Evolutionary conservation across 1,284 basidiomycete genomes (phyloP), one percentile per base, ranked within the genome.

Genomic region (Moniliella sp.): DNA sequence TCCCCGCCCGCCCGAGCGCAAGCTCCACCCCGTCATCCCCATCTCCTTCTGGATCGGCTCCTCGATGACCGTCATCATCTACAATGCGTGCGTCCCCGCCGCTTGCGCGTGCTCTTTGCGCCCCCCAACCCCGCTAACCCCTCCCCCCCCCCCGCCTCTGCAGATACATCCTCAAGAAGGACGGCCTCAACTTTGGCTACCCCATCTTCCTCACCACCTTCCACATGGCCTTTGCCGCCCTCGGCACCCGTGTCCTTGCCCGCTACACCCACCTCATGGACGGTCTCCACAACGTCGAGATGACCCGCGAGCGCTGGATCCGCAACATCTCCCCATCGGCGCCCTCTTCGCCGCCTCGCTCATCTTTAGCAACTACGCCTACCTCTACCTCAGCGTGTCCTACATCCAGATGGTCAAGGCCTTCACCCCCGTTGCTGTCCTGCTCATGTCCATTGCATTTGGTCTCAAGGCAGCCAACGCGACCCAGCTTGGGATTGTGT

Each of bases 381-480:
- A 93, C 62, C 74, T 93, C 19, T 76, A 82, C 41, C 72, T 94
- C 35, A 76, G 73, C 42, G 80, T 93, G 16, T 74, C 79, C 1
- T 93, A 86, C 64, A 91, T 93, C 46, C 86, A 93, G 62, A 94
- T 94, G 86, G 76, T 93, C 65, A 91, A 91, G 73, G 88, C 86
- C 5, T 94, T 94, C 66, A 80, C 71, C n/a, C 83, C 86, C 0
- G 86, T 93, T 10, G 81, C 84, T 1, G 91, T 94, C 48, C 72
- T 94, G 18, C 70, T 94, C 45, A 86, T 93, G 54, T 86, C 83
- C 5, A 93, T 86, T 69, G 68, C 72, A 1, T 80, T 78, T 68
- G 75, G 76, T 43, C 74, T 86, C 40, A 76, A 83, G 60, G 82
- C 91, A 40, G 80, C 84, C 4, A 83, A 71, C 61, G 71, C 71